Base-by-base conservation (phyloP, 352 stramenopile genomes). In the Phytophthora boehmeriae region DNA sequence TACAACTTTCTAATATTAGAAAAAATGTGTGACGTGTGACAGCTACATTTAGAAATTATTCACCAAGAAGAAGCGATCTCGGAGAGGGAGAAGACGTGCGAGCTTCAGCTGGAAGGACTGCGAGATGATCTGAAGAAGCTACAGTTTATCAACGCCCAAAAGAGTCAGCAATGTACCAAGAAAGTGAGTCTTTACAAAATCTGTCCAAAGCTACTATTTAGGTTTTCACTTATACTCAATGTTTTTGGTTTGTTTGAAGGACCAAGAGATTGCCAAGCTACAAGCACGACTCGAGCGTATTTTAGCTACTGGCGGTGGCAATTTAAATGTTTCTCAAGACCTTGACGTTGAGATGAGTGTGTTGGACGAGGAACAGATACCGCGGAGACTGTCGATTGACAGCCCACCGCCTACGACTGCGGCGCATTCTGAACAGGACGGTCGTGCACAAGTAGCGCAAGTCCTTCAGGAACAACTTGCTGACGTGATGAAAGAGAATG, bases 11-110 rank as follows among this genome's bases (percentile, higher is more conserved):
- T 30, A 30, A 30, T 30, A 8, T 30, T 30, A n/a, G n/a, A n/a
- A n/a, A n/a, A n/a, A 30, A 16, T 52, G 22, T 19, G 19, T 20
- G 30, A n/a, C 30, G 22, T 44, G 1, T 51, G 19, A 16, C 46
- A 92, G 83, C 73, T 93, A 6, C 82, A 91, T 58, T 45, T 91
- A 41, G 81, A 93, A 62, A 80, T 90, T 46, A 93, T 93, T 51
- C 84, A 93, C 63, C 81, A 93, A 43, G 81, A 93, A 75, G 84
- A 93, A 47, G 73, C 76, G 17, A 76, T 91, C 30, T 75, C 68
- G 5, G 80, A 91, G 67, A 69, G 80, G 25, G 84, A 93, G 53
- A 80, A 84, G 25, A 51, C 66, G 4, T 91, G 81, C 43, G 75
- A 90, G 34, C 60, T 89, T 30, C 64, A 90, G 65, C 59, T 91